Conservation (phyloP, 768 basidiomycete genomes). For the Lyophyllum shimeji region DNA sequence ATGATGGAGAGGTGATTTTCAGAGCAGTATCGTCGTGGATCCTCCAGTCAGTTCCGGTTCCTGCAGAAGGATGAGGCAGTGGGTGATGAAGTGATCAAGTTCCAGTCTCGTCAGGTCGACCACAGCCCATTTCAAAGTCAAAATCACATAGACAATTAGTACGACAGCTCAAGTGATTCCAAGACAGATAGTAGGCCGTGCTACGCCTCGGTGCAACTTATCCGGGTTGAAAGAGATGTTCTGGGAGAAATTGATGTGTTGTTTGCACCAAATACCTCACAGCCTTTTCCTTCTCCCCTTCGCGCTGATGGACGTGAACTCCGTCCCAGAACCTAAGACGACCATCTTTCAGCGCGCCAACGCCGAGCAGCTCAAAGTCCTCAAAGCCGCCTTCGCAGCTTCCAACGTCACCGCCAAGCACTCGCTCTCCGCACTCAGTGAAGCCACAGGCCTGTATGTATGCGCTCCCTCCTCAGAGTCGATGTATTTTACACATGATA, state of each 20-base stretch:
- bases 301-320: slow-evolving; percentile 15
- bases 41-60: background rate
- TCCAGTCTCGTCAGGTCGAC: background rate
- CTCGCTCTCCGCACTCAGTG: slow-evolving; percentile 25
- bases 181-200: too few species aligned
- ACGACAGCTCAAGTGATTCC: too few species aligned
- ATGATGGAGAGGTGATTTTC: background rate
- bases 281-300: slow-evolving; percentile 31
- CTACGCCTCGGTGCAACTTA: too few species aligned
- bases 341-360: slow-evolving; percentile 22
- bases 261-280: slow-evolving; percentile 15
- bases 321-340: slow-evolving; percentile 14
- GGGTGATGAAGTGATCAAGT: background rate
- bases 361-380: slow-evolving; percentile 22
- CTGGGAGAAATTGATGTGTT: background rate
- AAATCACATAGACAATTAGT: too few species aligned
- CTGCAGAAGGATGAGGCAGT: background rate
- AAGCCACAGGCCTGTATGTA: slow-evolving; percentile 34
- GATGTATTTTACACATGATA: background rate
- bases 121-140: too few species aligned
- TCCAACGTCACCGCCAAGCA: slow-evolving; percentile 20
- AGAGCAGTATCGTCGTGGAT: background rate
- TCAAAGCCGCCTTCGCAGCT: slow-evolving; percentile 24
- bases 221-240: too few species aligned
- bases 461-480: slow-evolving; percentile 3